phyloP scores from a whole-genome alignment of 495 filamentous ascomycete genomes.

The Cenococcum geophilum region DNA sequence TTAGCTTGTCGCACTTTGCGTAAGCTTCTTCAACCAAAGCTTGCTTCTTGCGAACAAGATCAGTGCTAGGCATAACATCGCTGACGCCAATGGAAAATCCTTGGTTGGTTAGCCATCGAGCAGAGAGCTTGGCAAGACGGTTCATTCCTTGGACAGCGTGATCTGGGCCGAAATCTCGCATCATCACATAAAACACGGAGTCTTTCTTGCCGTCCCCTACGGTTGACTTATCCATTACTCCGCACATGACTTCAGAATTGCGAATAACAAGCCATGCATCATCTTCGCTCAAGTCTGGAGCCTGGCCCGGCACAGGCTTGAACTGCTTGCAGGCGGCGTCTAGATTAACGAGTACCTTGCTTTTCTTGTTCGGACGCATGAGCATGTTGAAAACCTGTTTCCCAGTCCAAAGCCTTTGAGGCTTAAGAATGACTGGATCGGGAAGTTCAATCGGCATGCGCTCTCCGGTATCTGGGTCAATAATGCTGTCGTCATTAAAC shows the following conservation, averaged over 20 bases:
- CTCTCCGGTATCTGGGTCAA: slow-evolving; percentile 35
- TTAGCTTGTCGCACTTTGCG: slow-evolving; percentile 74
- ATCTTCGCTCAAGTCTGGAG: slow-evolving; percentile 71
- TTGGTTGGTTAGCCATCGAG: slow-evolving; percentile 78
- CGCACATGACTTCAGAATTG: slow-evolving; percentile 97
- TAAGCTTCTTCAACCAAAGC: slow-evolving; percentile 73
- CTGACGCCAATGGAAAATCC: slow-evolving; percentile 96
- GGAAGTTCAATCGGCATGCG: slow-evolving; percentile 71
- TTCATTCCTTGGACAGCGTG: slow-evolving; percentile 91
- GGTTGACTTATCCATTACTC: slow-evolving; percentile 94
- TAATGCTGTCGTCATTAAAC: slow-evolving; percentile 61
- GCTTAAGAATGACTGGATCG: slow-evolving; percentile 76
- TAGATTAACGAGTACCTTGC: slow-evolving; percentile 77
- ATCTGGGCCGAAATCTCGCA: slow-evolving; percentile 87
- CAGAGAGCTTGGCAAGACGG: slow-evolving; percentile 80
- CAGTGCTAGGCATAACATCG: slow-evolving; percentile 76
- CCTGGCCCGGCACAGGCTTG: slow-evolving; percentile 48
- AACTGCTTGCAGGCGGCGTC: slow-evolving; percentile 88
- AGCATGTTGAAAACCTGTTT: slow-evolving; percentile 96
- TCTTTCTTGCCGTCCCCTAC: slow-evolving; percentile 96
- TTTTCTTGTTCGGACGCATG: slow-evolving; percentile 81
- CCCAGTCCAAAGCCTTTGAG: slow-evolving; percentile 87
- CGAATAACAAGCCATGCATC: slow-evolving; percentile 87
- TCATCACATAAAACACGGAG: slow-evolving; percentile 91
- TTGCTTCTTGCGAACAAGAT: slow-evolving; percentile 63